A percentile compares a stretch with the other conserved stretches of the same genome.
Conservation (phyloP, 2,329 filamentous ascomycete species). For the Paecilomyces sp. region DNA sequence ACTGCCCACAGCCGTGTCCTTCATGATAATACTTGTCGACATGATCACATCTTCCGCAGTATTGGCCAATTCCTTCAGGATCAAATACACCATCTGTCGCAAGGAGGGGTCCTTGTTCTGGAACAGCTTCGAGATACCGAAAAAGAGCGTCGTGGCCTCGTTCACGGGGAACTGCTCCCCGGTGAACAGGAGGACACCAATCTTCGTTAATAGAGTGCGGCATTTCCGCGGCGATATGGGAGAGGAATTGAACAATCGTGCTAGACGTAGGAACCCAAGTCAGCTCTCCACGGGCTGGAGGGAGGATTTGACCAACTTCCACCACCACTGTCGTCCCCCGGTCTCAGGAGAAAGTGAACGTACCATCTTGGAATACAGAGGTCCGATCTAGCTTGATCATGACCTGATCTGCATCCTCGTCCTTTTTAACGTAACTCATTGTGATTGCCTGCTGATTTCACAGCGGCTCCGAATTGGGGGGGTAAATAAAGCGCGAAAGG, state of each 20-base stretch:
- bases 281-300: constrained; percentile 13
- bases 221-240: constrained; percentile 96
- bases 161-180: constrained; percentile 95
- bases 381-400: constrained; percentile 97
- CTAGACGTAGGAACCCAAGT: constrained; percentile 40
- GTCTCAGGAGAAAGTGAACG: constrained; percentile 21
- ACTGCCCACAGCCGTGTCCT: constrained; percentile 92
- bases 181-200: constrained; percentile 90
- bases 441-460: constrained; percentile 25
- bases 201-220: constrained; percentile 94
- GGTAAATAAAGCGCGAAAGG: constrained; percentile 4
- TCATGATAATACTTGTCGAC: constrained; percentile 99
- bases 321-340: constrained; percentile 7
- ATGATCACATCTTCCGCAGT: constrained; percentile 99
- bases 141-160: constrained; percentile 97
- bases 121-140: constrained; percentile 97
- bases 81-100: constrained; percentile 96
- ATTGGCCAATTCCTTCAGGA: constrained; percentile 93
- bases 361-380: constrained; percentile 98
- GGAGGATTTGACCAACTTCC: constrained; percentile 4
- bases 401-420: constrained; percentile 90
- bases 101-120: constrained; percentile 98
- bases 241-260: constrained; percentile 94
- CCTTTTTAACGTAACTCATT: constrained; percentile 98
- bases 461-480: constrained; percentile 17